Conservation (phyloP, 371 early-diverging fungal genomes). For the Rhizopus microsporus region DNA sequence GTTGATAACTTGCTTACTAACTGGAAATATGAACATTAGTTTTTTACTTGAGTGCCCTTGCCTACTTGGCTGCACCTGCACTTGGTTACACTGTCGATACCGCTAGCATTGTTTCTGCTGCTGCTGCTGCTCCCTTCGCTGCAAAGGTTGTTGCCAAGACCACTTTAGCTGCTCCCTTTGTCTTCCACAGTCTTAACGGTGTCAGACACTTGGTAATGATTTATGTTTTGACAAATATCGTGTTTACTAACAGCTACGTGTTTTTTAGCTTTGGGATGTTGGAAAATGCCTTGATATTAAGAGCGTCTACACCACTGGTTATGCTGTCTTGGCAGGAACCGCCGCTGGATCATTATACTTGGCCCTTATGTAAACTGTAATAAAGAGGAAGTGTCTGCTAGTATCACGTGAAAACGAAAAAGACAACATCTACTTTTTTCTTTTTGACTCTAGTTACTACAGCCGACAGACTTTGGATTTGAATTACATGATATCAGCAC, state of each 20-base stretch:
- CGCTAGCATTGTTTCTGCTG: slow-evolving; percentile 58
- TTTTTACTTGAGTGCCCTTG: slow-evolving; percentile 70
- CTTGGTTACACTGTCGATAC: slow-evolving; percentile 63
- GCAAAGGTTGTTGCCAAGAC: slow-evolving; percentile 45
- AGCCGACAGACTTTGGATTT: too few species aligned
- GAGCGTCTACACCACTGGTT: slow-evolving; percentile 84
- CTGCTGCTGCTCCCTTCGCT: slow-evolving; percentile 48
- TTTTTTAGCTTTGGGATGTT: slow-evolving; percentile 80
- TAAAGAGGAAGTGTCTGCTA: background rate
- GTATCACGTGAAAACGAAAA: slow-evolving; percentile 4
- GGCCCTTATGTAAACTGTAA: slow-evolving; percentile 51
- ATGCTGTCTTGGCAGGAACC: slow-evolving; percentile 72
- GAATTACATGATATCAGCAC: too few species aligned
- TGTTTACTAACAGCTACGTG: background rate
- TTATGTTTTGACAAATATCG: background rate
- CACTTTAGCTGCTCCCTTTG: slow-evolving; percentile 70
- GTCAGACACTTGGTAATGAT: slow-evolving; percentile 78
- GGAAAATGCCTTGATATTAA: slow-evolving; percentile 67
- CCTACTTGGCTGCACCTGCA: slow-evolving; percentile 60
- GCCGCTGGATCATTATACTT: slow-evolving; percentile 60
- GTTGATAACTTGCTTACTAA: background rate
- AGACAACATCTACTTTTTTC: background rate
- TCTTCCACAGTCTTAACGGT: slow-evolving; percentile 88
- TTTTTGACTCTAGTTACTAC: too few species aligned
- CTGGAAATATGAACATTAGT: slow-evolving; percentile 32